Conservation (phyloP, 495 filamentous ascomycete species). For the Aspergillus taichungensis region DNA sequence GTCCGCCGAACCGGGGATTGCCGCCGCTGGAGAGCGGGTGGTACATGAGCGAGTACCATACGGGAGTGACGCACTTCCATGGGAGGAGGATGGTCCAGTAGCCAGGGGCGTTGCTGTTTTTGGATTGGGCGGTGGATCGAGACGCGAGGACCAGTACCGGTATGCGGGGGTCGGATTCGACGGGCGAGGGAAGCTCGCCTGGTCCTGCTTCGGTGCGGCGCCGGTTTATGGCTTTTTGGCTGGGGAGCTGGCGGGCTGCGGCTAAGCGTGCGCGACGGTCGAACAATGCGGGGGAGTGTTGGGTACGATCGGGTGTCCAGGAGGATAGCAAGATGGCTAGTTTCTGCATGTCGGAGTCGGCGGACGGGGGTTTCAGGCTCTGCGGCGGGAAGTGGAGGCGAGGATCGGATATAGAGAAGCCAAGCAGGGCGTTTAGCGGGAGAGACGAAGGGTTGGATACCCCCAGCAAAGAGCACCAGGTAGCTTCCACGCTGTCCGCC, state of each 20-base stretch:
- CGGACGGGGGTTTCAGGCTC: slow-evolving; percentile 23
- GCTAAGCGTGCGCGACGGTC: slow-evolving; percentile 53
- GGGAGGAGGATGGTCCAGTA: slow-evolving; percentile 82
- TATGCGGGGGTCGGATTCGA: slow-evolving; percentile 66
- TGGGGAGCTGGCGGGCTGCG: slow-evolving; percentile 57
- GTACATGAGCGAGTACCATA: slow-evolving; percentile 85
- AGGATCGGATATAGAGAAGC: slow-evolving; percentile 70
- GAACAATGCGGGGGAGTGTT: slow-evolving; percentile 53
- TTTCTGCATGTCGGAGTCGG: slow-evolving; percentile 35
- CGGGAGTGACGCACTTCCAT: slow-evolving; percentile 79
- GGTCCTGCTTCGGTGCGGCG: slow-evolving; percentile 61
- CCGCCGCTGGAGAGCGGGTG: slow-evolving; percentile 74
- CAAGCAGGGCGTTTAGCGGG: slow-evolving; percentile 61
- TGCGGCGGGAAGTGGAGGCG: slow-evolving; percentile 62
- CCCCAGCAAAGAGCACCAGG: slow-evolving; percentile 56
- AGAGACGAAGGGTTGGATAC: slow-evolving; percentile 71
- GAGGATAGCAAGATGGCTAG: slow-evolving; percentile 49
- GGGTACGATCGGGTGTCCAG: slow-evolving; percentile 61
- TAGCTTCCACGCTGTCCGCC: slow-evolving; percentile 36
- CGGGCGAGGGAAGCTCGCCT: slow-evolving; percentile 51
- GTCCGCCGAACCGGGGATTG: slow-evolving; percentile 72
- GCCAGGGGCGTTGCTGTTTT: slow-evolving; percentile 44
- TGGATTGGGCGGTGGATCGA: slow-evolving; percentile 29
- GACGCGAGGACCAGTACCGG: slow-evolving; percentile 67
- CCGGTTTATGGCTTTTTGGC: slow-evolving; percentile 80